phyloP scores from a whole-genome alignment of 352 stramenopile genomes.

The Globisporangium barbulae region DNA sequence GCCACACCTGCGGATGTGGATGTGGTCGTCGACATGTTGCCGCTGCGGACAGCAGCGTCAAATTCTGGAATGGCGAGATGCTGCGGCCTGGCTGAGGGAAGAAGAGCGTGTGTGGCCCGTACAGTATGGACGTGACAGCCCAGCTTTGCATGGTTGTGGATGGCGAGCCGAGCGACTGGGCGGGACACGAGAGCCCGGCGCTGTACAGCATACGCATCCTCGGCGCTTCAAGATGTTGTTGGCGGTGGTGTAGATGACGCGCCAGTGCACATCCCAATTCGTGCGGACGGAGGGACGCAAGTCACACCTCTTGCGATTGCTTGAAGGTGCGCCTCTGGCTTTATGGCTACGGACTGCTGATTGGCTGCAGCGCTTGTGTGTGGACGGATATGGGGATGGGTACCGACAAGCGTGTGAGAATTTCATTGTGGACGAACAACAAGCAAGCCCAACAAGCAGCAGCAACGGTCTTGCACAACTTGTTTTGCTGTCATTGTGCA shows the following conservation, averaged over 20 bases:
- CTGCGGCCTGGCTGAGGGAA: neutral
- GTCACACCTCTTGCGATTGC: constrained; percentile 3
- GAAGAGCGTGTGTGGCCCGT: neutral
- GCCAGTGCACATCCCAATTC: neutral
- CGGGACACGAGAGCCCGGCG: neutral
- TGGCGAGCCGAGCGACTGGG: neutral
- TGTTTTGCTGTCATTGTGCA: no score
- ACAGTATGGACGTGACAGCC: neutral
- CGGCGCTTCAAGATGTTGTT: neutral
- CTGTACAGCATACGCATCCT: neutral
- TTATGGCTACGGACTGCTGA: neutral
- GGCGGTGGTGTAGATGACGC: neutral
- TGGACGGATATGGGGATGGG: neutral
- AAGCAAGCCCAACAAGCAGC: neutral
- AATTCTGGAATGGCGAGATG: constrained; percentile 9
- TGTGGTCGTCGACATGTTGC: neutral
- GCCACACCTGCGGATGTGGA: neutral
- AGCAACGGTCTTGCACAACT: no score
- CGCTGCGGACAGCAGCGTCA: neutral
- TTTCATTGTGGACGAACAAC: neutral
- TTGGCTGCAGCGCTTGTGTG: neutral
- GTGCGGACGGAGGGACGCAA: neutral
- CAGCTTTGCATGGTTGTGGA: neutral
- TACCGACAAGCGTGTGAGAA: neutral
- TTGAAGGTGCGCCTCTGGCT: neutral